Evolutionary conservation across 306 rosid genomes (phyloP), one percentile per base, ranked within the genome.

Genomic region (Lithocarpus polystachyus): DNA sequence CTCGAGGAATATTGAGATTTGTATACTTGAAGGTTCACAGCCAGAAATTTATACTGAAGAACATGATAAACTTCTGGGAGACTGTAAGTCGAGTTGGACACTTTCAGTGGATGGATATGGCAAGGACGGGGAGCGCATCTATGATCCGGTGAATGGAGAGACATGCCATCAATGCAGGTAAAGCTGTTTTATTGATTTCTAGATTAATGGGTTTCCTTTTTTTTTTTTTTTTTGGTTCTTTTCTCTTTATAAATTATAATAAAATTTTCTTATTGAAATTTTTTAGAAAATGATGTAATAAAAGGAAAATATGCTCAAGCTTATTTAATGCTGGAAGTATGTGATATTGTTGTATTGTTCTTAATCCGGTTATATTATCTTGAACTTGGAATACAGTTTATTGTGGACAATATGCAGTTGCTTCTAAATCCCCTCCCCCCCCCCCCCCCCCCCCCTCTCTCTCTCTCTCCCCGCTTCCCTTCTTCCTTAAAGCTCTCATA

Each of bases 111-210:
- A 93, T 88, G 97, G 97, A 62, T 88, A 74, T 83, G 97, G 87
- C 17, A 78, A 68, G 52, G 92, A 91, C 68, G 86, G 98, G 78
- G 70, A 88, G 51, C 94, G 92, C 31, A 71, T 93, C 5, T 86
- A 84, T 61, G 94, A 93, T 81, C n/a, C 82, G 15, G 45, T 75
- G 80, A 83, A 87, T 45, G 97, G 98, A 76, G 85, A 87, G 77
- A 72, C 88, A 37, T 93, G 98, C 79, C 98, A 93, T 79, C 98
- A 93, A 81, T 93, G 97, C 92, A 84, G 94, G 98, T 93, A 73
- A 40, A 51, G 5, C 56, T 9, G 31, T 71, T 70, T 20, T 57
- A 35, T 40, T 56, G 28, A 43, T 75, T 59, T 79, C 35, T 61
- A 75, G 54, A 73, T 54, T 7, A 14, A 28, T 22, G 59, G 12